Base-by-base conservation (phyloP, 1,284 basidiomycete species). In the Tylopilus sp. region DNA sequence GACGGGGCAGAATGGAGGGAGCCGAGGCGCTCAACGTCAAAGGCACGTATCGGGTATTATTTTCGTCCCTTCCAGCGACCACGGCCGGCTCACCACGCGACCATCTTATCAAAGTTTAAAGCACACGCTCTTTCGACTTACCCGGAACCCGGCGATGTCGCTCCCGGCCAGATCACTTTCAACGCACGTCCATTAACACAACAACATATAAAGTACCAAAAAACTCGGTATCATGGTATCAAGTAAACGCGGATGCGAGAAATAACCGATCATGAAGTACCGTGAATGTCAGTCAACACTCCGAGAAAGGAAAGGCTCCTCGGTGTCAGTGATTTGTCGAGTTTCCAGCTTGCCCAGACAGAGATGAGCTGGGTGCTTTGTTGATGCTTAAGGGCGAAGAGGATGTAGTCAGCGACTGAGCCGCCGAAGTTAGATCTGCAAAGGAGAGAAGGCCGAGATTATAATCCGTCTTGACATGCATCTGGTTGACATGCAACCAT, bases 401-500 rank as follows among this genome's bases (percentile, higher is more conserved):
- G 12, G 57, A 54, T 2, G 48, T 21, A 30, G 41, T 49, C 30
- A 48, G 37, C 2, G 55, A 59, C 44, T 55, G 53, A 38, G 48
- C 55, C 15, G 48, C 59, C 28, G 35, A 53, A 18, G 50, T 42
- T 7, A 68, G 26, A 45, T 65, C 62, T 11, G 13, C 49, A 1
- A 56, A 38, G 13, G 59, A 61, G n/a, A 61, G 19, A 10, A 33
- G 12, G 15, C 49, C 53, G 5, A 63, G 30, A 16, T 58, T 48
- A 52, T 81, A 83, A 13, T 59, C 51, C 18, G 77, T 74, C 16
- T 75, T 68, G 10, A 83, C 79, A 40, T 59, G 53, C 31, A 59
- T 59, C 59, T 82, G 79, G 30, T 66, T 61, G 31, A 82, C 62
- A 41, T 80, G 71, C 46, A 84, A 61, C 79, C 80, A 83, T 11